Base-by-base conservation (phyloP, 1,284 basidiomycete genomes). In the Cutaneotrichosporon sp. region DNA sequence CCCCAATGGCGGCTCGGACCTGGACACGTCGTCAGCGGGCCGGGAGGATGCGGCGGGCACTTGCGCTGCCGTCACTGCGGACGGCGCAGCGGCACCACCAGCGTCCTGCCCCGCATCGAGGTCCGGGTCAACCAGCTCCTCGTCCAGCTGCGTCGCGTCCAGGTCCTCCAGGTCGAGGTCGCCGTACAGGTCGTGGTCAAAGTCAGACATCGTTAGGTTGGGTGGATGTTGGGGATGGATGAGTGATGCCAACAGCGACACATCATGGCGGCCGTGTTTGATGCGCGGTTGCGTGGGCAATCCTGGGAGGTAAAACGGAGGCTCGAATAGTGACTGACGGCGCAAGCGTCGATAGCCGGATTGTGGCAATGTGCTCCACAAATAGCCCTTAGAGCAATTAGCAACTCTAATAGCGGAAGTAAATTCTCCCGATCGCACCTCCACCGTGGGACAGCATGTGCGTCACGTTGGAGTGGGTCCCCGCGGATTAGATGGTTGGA, bases 111-210 rank as follows among this genome's bases (percentile, higher is more conserved):
- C 14, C 8, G 34, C 35, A 14, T 58, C 56, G 12, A 49, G 46
- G 44, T 58, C 56, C 8, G 68, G 68, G 46, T 68, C 68, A 8
- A 68, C 62, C 4, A 69, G 60, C 46, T 69, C 67, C 43, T 65
- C 61, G 45, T 69, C 67, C 7, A 69, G 61, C 46, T 64, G 64
- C 10, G 66, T 59, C n/a, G 66, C 65, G 52, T 70, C 69, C 43
- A 60, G 59, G 50, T 71, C 70, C 60, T 66, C 70, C 46, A 68
- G 60, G 59, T 70, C 66, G 61, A 59, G 48, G 40, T 68, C 67
- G 39, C 68, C 65, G 56, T 68, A 68, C 18, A 67, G 59, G 52
- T 66, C 64, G 52, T 73, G 66, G 57, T 69, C 64, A 52, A 62
- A 65, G 57, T 68, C 65, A 37, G 71, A 62, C 71, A 73, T 72